These are phyloP conservation scores for Drechslerella coelobrocha DNA, from an alignment of 2,329 filamentous ascomycete species.

Conservation along the genomic window DNA sequence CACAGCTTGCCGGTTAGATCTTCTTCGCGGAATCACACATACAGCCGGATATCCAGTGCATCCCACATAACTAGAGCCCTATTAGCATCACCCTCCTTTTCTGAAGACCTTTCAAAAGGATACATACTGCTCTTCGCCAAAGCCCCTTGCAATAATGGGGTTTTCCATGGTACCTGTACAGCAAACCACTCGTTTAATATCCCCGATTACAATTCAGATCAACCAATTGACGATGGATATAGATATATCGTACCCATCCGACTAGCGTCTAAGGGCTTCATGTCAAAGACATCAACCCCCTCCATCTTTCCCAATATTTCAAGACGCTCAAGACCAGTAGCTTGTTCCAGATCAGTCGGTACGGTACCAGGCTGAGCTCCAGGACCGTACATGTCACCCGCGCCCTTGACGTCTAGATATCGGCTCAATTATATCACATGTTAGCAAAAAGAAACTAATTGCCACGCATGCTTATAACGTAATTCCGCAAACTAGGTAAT, in stretches of 20 bases:
- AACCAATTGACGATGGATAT: no score
- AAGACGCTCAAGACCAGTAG: conserved; percentile 96
- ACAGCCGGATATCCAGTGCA: conserved; percentile 87
- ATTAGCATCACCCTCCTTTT: conserved; percentile 2
- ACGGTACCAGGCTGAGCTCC: conserved; percentile 83
- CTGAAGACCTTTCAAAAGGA: conserved; percentile 15
- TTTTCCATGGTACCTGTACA: conserved; percentile 79
- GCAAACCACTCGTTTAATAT: neutral
- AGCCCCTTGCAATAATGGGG: conserved; percentile 88
- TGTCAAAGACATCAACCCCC: conserved; percentile 96
- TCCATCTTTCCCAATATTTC: conserved; percentile 99
- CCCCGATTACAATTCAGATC: conserved; percentile 10
- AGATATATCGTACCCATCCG: conserved; percentile 70
- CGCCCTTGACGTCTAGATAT: conserved; percentile 75
- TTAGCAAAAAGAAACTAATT: neutral
- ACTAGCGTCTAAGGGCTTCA: conserved; percentile 92
- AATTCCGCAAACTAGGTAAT: neutral
- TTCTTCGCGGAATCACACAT: conserved; percentile 21
- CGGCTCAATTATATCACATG: neutral
- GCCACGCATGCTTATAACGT: neutral
- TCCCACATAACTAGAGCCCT: conserved; percentile 61
- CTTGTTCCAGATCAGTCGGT: conserved; percentile 91
- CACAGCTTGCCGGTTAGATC: neutral
- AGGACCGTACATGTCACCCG: conserved; percentile 82
- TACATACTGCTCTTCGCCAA: conserved; percentile 92